phyloP scores from a whole-genome alignment of 139 green algal species.

The Picochlorum sp. region DNA sequence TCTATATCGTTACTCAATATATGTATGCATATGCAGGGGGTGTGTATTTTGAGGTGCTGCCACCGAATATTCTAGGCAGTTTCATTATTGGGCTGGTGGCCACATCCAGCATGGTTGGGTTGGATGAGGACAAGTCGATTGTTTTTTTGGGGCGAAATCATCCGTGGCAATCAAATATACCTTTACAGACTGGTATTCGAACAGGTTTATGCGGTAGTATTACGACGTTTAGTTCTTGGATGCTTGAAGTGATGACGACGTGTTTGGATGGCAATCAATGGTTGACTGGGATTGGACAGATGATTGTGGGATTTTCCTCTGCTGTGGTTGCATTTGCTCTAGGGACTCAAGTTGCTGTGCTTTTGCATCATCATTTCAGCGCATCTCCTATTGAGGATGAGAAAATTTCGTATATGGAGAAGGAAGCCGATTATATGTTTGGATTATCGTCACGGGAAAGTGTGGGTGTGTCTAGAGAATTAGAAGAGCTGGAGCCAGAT shows the following conservation, averaged over 20 bases:
- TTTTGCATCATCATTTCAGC: conserved; percentile 17
- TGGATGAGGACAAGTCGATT: conserved; percentile 30
- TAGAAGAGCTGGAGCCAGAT: conserved; percentile 15
- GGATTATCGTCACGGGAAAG: not conserved
- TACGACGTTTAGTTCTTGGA: conserved; percentile 79
- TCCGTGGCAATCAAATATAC: conserved; percentile 38
- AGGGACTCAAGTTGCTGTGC: conserved; percentile 49
- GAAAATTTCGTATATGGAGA: conserved; percentile 7
- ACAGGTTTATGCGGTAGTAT: conserved; percentile 77
- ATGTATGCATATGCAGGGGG: conserved; percentile 8
- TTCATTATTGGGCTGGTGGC: conserved; percentile 66
- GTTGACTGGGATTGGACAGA: conserved; percentile 25
- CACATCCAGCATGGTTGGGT: conserved; percentile 21
- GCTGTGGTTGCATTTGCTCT: conserved; percentile 38
- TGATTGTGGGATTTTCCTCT: conserved; percentile 37
- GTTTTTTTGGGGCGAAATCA: conserved; percentile 33
- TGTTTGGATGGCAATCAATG: conserved; percentile 41
- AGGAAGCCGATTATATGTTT: not conserved
- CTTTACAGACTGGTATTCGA: conserved; percentile 59
- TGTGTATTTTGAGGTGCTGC: conserved; percentile 63
- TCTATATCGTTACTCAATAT: not conserved
- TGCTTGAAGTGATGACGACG: conserved; percentile 36
- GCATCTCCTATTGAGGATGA: conserved; percentile 9
- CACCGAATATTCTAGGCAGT: conserved; percentile 60
- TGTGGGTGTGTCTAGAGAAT: not conserved